A percentile compares a stretch with the other conserved stretches of the same genome.
phyloP scores from a whole-genome alignment of 129 eudicot genomes.

The Lonicera japonica region DNA sequence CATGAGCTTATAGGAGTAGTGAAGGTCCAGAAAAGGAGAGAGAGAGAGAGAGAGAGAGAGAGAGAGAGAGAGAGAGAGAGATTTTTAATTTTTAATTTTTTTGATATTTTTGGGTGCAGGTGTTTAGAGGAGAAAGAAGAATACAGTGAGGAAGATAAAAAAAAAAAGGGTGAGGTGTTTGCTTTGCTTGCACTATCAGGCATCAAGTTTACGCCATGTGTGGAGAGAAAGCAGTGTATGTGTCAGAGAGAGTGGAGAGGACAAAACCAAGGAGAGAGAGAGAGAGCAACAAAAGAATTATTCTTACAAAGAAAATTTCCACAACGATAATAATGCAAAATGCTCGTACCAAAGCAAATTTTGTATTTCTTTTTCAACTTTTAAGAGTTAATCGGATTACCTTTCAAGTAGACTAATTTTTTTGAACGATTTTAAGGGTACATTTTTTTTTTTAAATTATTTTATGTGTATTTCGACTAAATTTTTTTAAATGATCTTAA shows the following conservation, averaged over 20 bases:
- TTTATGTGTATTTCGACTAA: too few relatives aligned
- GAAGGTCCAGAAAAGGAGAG: conserved; percentile 25
- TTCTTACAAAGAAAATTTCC: not conserved
- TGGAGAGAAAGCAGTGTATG: conserved; percentile 26
- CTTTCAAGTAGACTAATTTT: too few relatives aligned
- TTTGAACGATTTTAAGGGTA: too few relatives aligned
- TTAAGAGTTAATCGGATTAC: too few relatives aligned
- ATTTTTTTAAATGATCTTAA: too few relatives aligned
- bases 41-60: conserved; percentile 4
- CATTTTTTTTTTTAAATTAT: too few relatives aligned
- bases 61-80: conserved; percentile 6
- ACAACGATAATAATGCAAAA: too few relatives aligned
- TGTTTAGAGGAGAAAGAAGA: conserved; percentile 11
- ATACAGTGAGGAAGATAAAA: conserved; percentile 12
- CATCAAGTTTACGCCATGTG: conserved; percentile 67
- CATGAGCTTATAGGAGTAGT: conserved; percentile 53
- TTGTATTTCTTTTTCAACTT: too few relatives aligned
- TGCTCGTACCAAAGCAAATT: too few relatives aligned
- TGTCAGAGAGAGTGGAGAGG: conserved; percentile 46
- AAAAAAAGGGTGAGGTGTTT: conserved; percentile 23
- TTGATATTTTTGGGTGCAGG: too few relatives aligned
- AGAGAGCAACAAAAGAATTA: not conserved
- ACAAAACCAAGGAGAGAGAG: conserved; percentile 11
- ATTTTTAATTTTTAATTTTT: too few relatives aligned
- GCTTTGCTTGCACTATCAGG: conserved; percentile 95